Evolutionary conservation across 352 stramenopile species (phyloP), one percentile per base, ranked within the genome.

Genomic region (Phytopythium vexans): DNA sequence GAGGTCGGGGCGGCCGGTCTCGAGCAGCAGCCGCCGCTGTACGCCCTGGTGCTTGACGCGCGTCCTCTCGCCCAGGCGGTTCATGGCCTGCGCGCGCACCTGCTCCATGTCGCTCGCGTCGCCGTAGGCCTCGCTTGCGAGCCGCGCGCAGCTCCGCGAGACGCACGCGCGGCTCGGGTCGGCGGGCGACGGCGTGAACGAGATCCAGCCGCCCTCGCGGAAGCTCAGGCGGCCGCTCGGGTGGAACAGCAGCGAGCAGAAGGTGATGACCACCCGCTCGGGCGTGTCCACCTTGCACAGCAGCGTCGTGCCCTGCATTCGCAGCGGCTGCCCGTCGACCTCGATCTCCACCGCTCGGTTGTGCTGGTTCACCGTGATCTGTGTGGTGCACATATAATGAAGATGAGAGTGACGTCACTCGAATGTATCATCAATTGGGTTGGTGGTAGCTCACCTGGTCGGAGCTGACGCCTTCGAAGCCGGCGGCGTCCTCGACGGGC

Each of bases 221-320:
- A 49, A 6, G 27, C 42, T 36, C 7, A 49, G 42, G 4, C 15
- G 12, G 42, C 42, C 42, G 42, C 42, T 49, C 21, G 42, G 42
- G 42, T 49, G 42, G 42, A 49, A 49, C 16, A 49, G 21, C 42
- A 49, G 42, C 21, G 16, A 10, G 42, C 8, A 14, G 4, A 36
- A 36, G 3, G 42, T 34, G 42, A 49, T 16, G 4, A 49, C 42
- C 16, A 49, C 16, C 1, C 21, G 14, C 16, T 49, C 42, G 6
- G 8, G 5, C 10, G 7, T 9, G 8, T 5, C 10, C 8, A 12
- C n/a, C 42, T 49, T 34, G 42, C 8, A 27, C 16, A 49, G 8
- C 16, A 49, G 8, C 11, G 16, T 36, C 16, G 36, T n/a, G 42
- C 42, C 16, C 21, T 15, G 31, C 16, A 49, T 14, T 6, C 42